Base-by-base conservation (phyloP, 148 eudicot species). In the Amaranthus cruentus region DNA sequence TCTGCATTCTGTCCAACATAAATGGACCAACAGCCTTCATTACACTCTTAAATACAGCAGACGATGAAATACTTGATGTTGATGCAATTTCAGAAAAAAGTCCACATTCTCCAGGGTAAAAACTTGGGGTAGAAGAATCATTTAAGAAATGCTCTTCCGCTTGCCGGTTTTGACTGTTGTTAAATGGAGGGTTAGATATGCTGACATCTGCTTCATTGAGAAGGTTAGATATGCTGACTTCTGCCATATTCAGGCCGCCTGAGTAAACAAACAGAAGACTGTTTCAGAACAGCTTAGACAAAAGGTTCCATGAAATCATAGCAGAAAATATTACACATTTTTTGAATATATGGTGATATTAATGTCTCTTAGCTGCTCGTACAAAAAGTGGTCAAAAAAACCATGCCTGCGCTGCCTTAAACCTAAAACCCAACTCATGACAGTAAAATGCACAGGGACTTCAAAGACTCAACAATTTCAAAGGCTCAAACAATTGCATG, bases 1-100 rank as follows among this genome's bases (percentile, higher is more conserved):
- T 59, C 75, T 54, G 77, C 51, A 67, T 68, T 62, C 58, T 78
- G 54, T 43, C 64, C 58, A 59, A 73, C 46, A 52, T 66, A 28
- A 67, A 62, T 55, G 70, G 47, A 38, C 74, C 69, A 47, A 73
- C 15, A 72, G 69, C 81, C 83, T 77, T 88, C 68, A 83, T 66
- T 56, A 82, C 81, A 82, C 90, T 86, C 83, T 75, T 83, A 57
- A 83, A 62, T 51, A 75, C 62, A 57, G 86, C 78, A 54, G 76
- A 62, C 50, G 78, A 75, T 3, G 66, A 62, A 54, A 62, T 28
- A 55, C 61, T n/a, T 18, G 81, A 76, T 52, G 71, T 66, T 43
- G 80, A 68, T 59, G 76, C 73, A 56, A 43, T 28, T 65, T 57
- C 81, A 55, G 76, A 64, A 21, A 28, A 63, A 69, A 48, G 61